Evolutionary conservation across 305 asterid genomes (phyloP).

Genomic region (Ruellia speciosa): DNA sequence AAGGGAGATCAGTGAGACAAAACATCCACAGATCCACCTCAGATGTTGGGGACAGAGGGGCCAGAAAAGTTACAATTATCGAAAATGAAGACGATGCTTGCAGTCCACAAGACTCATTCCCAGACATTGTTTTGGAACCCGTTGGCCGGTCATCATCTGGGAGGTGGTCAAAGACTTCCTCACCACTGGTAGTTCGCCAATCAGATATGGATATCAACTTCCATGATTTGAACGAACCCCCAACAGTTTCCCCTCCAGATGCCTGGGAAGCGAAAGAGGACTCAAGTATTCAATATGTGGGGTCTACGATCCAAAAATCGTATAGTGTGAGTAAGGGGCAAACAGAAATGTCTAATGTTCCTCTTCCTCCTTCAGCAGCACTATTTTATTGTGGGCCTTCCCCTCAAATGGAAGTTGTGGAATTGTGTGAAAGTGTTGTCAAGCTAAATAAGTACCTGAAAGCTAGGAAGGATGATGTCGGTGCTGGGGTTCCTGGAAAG

Average conservation of each 20-base stretch:
- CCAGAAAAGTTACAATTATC: conserved; percentile 22
- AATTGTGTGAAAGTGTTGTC: conserved; percentile 45
- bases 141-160: conserved; percentile 45
- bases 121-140: conserved; percentile 49
- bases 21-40: conserved; percentile 38
- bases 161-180: conserved; percentile 53
- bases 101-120: conserved; percentile 33
- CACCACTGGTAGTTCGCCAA: conserved; percentile 29
- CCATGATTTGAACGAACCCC: conserved; percentile 23
- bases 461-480: conserved; percentile 48
- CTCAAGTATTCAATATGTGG: conserved; percentile 18
- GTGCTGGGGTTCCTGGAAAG: conserved; percentile 65
- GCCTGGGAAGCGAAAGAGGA: conserved; percentile 32
- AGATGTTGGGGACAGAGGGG: conserved; percentile 38
- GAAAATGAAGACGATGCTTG: conserved; percentile 27
- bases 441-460: conserved; percentile 56
- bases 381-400: conserved; percentile 53
- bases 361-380: conserved; percentile 78
- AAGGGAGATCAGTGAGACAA: conserved; percentile 25
- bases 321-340: conserved; percentile 33
- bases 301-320: conserved; percentile 30
- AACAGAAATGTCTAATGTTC: conserved; percentile 32
- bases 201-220: conserved; percentile 27
- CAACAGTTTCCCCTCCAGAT: conserved; percentile 25
- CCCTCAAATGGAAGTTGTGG: conserved; percentile 42